Percentiles rank a stretch among this genome's conserved stretches.
Evolutionary conservation across 495 filamentous ascomycete genomes (phyloP).

Genomic region (Cairneyella variabilis): DNA sequence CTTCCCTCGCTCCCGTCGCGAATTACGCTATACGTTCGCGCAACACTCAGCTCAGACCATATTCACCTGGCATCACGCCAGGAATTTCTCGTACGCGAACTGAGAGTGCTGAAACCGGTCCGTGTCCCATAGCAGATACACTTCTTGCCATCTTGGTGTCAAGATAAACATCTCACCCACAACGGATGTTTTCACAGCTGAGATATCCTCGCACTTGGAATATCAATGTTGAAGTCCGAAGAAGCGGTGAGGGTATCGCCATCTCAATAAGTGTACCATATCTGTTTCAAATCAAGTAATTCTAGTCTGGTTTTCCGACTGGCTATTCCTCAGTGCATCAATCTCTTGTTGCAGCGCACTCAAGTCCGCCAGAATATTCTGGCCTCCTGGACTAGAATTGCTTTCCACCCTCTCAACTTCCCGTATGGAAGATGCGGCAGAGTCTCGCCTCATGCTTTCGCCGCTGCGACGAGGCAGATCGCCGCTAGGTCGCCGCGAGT

Average conservation of each 20-base stretch:
- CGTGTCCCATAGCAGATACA: too few species aligned
- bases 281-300: conserved; percentile 21
- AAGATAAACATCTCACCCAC: too few species aligned
- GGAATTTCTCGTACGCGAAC: too few species aligned
- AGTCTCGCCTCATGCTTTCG: conserved; percentile 16
- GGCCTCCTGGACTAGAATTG: neutral
- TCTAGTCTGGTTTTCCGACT: conserved; percentile 12
- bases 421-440: conserved; percentile 13
- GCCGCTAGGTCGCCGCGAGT: conserved; percentile 18
- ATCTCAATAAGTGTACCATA: too few species aligned
- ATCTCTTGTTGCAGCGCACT: conserved; percentile 26
- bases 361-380: conserved; percentile 26
- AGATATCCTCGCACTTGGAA: too few species aligned
- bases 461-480: conserved; percentile 15
- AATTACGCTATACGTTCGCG: too few species aligned
- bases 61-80: too few species aligned
- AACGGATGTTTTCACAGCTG: too few species aligned
- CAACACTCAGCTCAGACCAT: too few species aligned
- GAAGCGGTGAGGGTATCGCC: conserved; percentile 15
- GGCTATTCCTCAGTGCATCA: conserved; percentile 21
- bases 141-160: too few species aligned
- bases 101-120: too few species aligned
- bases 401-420: conserved; percentile 8
- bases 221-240: neutral
- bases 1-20: too few species aligned